These are phyloP conservation scores for Sphagnum tenellum DNA, from an alignment of 225 moss, liverwort and hornwort species.

Conservation along the genomic window DNA sequence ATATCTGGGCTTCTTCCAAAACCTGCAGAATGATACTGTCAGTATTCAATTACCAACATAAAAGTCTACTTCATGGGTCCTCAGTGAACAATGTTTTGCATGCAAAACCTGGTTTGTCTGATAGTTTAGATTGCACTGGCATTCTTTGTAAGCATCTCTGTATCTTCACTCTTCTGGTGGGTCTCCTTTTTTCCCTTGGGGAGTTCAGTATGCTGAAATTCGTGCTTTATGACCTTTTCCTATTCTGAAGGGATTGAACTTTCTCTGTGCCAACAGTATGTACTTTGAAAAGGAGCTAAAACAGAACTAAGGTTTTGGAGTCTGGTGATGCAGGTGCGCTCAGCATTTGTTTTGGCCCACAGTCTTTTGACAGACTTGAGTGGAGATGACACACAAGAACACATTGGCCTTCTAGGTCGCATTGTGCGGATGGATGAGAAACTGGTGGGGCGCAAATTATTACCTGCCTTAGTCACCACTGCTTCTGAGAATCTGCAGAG, in stretches of 20 bases:
- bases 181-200: not conserved
- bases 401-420: conserved; percentile 66
- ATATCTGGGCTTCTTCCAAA: too few species aligned
- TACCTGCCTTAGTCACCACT: conserved; percentile 9
- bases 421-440: conserved; percentile 84
- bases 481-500: conserved; percentile 27
- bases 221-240: too few species aligned
- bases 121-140: too few species aligned
- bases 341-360: conserved; percentile 88
- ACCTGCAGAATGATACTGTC: too few species aligned
- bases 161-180: not conserved
- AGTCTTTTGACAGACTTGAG: conserved; percentile 70
- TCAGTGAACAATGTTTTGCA: too few species aligned
- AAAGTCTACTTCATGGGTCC: too few species aligned
- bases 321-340: conserved; percentile 54
- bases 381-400: conserved; percentile 39
- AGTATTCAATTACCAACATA: too few species aligned
- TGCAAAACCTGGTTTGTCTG: too few species aligned
- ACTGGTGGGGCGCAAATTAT: conserved; percentile 52
- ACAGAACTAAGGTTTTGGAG: too few species aligned
- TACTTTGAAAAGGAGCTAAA: too few species aligned
- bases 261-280: conserved; percentile 4
- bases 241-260: too few species aligned
- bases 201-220: too few species aligned
- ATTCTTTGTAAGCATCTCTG: not conserved